phyloP scores from a whole-genome alignment of 352 stramenopile genomes.

The Elongisporangium anandrum region DNA sequence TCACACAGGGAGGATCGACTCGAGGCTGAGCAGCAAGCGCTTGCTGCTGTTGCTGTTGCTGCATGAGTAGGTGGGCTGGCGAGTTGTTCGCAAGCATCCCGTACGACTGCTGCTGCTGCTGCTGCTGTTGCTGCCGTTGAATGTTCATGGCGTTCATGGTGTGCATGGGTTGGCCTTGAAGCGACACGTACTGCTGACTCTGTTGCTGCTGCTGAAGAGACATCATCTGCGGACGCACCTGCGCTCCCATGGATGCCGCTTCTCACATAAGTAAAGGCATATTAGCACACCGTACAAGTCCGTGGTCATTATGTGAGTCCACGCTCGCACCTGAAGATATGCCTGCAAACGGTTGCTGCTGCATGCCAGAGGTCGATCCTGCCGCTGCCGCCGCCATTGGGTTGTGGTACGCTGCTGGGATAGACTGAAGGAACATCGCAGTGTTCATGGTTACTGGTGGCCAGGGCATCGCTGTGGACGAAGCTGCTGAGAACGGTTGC shows the following conservation, averaged over 20 bases:
- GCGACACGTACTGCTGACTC: slow-evolving; percentile 2
- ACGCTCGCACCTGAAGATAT: neutral
- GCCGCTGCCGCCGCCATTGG: neutral
- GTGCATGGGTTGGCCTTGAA: slow-evolving; percentile 5
- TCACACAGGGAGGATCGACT: slow-evolving; percentile 27
- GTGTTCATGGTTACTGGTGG: neutral
- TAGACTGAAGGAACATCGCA: neutral
- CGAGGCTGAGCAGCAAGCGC: neutral
- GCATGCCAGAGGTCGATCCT: neutral
- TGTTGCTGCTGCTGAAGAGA: slow-evolving; percentile 21
- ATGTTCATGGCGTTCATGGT: slow-evolving; percentile 2
- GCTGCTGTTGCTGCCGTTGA: slow-evolving; percentile 5
- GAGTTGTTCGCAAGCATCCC: neutral
- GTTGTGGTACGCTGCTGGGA: neutral
- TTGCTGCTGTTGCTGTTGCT: slow-evolving; percentile 16
- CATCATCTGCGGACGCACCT: slow-evolving; percentile 24
- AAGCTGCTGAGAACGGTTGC: neutral
- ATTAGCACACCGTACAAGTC: neutral
- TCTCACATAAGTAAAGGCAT: neutral
- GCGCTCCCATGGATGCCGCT: neutral
- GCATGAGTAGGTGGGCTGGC: neutral
- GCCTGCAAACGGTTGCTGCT: neutral
- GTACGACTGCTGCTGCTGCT: slow-evolving; percentile 14
- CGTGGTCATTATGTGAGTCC: no score
- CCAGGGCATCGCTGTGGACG: neutral